These are phyloP conservation scores for Aegilops umbellulata DNA, from an alignment of 176 grass and related monocot genomes.

Conservation along the genomic window DNA sequence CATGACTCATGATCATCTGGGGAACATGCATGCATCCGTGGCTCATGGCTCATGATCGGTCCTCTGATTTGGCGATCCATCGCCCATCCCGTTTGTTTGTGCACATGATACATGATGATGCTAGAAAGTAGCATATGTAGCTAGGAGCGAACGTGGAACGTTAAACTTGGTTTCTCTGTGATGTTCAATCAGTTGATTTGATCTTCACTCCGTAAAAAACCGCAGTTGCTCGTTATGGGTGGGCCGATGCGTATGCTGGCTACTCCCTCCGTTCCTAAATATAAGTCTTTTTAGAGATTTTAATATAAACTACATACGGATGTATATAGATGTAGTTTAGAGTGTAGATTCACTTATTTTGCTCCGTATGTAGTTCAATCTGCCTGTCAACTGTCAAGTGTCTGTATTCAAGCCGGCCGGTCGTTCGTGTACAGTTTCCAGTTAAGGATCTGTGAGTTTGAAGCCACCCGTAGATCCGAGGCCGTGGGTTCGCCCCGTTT, in stretches of 20 bases:
- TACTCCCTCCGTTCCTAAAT: no score
- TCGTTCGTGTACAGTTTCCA: background rate
- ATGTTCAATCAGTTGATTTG: background rate
- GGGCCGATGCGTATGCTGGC: no score
- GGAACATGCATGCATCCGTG: background rate
- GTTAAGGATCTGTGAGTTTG: background rate
- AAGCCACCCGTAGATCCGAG: background rate
- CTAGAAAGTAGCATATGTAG: background rate
- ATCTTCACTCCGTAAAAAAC: background rate
- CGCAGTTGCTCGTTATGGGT: no score
- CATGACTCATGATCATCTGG: background rate
- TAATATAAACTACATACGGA: no score
- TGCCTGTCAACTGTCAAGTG: no score
- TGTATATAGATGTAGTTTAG: no score
- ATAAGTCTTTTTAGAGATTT: no score
- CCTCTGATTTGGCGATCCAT: background rate
- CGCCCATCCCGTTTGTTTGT: background rate
- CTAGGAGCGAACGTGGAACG: no score
- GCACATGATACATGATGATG: background rate
- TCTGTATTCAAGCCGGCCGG: background rate
- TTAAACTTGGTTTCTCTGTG: background rate
- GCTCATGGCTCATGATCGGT: background rate
- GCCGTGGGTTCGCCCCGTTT: background rate
- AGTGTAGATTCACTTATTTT: no score
- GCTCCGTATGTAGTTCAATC: no score